A percentile compares a stretch with the other conserved stretches of the same genome.
Conservation (phyloP, 129 eudicot genomes). For the Lonicera japonica region DNA sequence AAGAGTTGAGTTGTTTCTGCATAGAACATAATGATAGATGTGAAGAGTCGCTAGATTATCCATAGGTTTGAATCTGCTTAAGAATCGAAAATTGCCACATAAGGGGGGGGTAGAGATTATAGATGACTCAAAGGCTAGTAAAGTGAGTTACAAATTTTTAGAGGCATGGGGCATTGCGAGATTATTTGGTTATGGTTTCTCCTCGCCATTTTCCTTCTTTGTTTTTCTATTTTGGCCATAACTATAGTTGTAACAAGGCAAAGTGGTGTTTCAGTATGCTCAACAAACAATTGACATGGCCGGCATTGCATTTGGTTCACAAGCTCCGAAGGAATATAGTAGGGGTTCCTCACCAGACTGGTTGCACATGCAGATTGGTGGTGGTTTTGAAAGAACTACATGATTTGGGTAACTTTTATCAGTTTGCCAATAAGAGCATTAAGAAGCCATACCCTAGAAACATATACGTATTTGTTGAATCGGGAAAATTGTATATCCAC, state of each 20-base stretch:
- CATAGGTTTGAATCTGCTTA: too few species aligned
- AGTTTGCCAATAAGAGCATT: conserved; percentile 29
- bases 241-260: not conserved
- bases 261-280: conserved; percentile 54
- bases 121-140: too few species aligned
- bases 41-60: too few species aligned
- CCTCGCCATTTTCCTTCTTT: too few species aligned
- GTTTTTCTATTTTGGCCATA: too few species aligned
- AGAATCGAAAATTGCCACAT: too few species aligned
- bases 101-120: too few species aligned
- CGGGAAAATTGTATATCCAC: conserved; percentile 2
- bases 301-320: conserved; percentile 60
- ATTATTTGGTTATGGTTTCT: too few species aligned
- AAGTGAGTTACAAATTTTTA: too few species aligned
- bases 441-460: conserved; percentile 8
- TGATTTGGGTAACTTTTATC: conserved; percentile 16
- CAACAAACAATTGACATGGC: conserved; percentile 71
- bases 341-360: conserved; percentile 94
- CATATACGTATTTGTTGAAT: conserved; percentile 14
- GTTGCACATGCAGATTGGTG: conserved; percentile 97
- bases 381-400: conserved; percentile 57
- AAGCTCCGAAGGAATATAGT: conserved; percentile 68
- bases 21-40: too few species aligned
- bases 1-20: too few species aligned
- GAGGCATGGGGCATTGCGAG: too few species aligned